Conservation (phyloP, 208 protist species). For the Trypanosoma mega region DNA sequence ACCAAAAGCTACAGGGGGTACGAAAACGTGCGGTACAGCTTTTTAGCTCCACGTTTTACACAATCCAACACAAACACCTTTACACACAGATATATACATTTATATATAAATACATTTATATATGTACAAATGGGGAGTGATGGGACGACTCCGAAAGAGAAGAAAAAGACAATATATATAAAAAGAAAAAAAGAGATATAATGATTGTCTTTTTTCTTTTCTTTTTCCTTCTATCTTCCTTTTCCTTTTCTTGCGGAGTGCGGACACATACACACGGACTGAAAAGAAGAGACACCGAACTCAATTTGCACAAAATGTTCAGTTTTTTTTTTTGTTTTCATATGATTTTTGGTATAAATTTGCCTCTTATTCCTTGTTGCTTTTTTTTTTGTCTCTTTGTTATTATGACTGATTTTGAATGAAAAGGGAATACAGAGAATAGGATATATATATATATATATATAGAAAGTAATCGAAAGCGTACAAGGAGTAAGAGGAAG, state of each 20-base stretch:
- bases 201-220: neutral
- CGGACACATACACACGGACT: neutral
- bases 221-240: conserved; percentile 4
- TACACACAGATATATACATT: no score
- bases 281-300: no score
- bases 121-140: no score
- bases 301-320: no score
- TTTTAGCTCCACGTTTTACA: conserved; percentile 17
- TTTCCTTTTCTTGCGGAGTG: no score
- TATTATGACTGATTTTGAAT: conserved; percentile 1
- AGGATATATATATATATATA: conserved; percentile 4
- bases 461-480: no score
- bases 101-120: no score
- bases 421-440: neutral
- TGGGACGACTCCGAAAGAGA: no score
- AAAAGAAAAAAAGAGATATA: no score
- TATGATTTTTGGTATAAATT: conserved; percentile 1
- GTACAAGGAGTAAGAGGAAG: no score
- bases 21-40: conserved; percentile 7
- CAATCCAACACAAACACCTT: no score
- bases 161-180: no score
- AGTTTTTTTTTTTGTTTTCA: conserved; percentile 3
- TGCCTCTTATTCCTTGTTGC: neutral
- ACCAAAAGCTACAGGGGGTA: conserved; percentile 28
- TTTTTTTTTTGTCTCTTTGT: conserved; percentile 29